Conservation (phyloP, 768 basidiomycete genomes). For the Suillus paluster region DNA sequence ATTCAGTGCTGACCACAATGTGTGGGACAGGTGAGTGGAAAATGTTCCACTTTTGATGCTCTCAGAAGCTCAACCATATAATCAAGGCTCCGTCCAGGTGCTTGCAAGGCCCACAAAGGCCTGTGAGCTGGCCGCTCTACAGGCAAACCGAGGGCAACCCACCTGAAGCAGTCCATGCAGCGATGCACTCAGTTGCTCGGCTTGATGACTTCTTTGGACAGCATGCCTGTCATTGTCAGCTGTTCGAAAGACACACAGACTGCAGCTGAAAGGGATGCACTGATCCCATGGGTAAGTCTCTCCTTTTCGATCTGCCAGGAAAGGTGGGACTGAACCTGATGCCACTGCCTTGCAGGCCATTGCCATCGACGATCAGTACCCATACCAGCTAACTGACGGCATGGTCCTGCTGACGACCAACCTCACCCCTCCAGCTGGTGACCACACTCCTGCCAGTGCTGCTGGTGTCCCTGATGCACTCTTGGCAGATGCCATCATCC, state of each 20-base stretch:
- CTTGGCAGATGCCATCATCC: neutral
- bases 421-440: no score
- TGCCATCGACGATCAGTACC: neutral
- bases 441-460: no score
- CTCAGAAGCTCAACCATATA: no score
- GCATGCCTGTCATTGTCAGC: no score
- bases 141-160: neutral
- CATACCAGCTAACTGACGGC: neutral
- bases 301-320: no score
- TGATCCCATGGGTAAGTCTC: neutral
- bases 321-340: no score
- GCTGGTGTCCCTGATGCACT: no score
- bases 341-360: neutral
- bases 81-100: conserved; percentile 4
- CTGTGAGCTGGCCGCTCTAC: neutral
- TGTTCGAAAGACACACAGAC: conserved; percentile 5
- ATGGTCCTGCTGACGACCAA: no score
- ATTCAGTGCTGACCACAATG: neutral
- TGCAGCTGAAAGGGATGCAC: neutral
- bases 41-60: no score
- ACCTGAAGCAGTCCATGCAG: conserved; percentile 1
- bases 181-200: neutral
- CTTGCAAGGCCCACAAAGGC: conserved; percentile 4
- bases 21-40: neutral
- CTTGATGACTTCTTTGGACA: no score